Conservation (phyloP, 192 early-diverging fungal species). For the Rhizoclosmatium sp. region DNA sequence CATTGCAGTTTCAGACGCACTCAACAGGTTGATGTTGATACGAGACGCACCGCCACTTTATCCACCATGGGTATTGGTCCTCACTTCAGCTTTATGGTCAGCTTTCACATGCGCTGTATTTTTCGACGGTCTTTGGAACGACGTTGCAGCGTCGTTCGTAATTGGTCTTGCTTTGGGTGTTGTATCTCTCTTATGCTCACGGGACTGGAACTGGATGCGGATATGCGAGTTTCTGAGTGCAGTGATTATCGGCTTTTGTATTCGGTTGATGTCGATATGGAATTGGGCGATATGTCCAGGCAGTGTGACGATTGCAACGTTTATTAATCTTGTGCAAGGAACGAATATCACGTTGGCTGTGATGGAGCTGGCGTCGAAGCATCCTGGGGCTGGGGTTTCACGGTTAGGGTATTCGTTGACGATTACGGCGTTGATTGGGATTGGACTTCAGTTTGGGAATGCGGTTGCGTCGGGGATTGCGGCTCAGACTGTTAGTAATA, state of each 20-base stretch:
- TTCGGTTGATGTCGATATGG: conserved; percentile 9
- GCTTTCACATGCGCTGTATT: conserved; percentile 40
- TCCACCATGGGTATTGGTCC: conserved; percentile 38
- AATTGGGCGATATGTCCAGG: conserved; percentile 14
- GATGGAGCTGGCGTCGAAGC: conserved; percentile 46
- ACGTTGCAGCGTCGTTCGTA: conserved; percentile 31
- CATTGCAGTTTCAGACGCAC: conserved; percentile 46
- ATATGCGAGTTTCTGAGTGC: conserved; percentile 18
- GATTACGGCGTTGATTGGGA: conserved; percentile 49
- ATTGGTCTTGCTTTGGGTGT: conserved; percentile 29
- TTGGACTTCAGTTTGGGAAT: conserved; percentile 47
- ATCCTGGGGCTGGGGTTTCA: conserved; percentile 43
- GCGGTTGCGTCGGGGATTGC: conserved; percentile 10
- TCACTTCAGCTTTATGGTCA: conserved; percentile 26
- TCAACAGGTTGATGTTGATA: conserved; percentile 39
- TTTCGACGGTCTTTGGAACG: conserved; percentile 44
- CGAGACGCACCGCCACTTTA: conserved; percentile 38
- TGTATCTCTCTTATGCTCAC: conserved; percentile 14
- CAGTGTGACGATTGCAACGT: conserved; percentile 35
- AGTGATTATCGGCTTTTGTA: neutral
- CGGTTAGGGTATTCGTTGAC: conserved; percentile 43
- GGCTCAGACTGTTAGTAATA: too few species aligned
- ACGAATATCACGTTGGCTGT: conserved; percentile 45
- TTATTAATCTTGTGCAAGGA: conserved; percentile 44
- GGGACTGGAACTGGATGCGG: neutral